These are phyloP conservation scores for Pseudocercospora ulei DNA, from an alignment of 2,329 filamentous ascomycete species.

Conservation along the genomic window DNA sequence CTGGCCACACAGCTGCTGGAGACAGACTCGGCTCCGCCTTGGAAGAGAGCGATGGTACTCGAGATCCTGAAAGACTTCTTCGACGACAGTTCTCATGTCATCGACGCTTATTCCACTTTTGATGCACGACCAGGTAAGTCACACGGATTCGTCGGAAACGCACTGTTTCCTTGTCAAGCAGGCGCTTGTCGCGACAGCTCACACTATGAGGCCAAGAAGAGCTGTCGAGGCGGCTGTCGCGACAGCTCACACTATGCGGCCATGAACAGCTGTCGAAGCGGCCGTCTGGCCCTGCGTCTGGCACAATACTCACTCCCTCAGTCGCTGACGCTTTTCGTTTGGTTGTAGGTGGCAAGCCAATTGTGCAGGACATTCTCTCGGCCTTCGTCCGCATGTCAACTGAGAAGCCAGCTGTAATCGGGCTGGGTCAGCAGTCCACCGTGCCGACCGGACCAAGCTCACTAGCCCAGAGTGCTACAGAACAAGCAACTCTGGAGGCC, in stretches of 20 bases:
- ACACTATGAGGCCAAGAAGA: too few relatives aligned
- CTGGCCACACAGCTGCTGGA: constrained; percentile 79
- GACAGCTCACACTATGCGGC: too few relatives aligned
- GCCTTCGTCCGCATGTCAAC: constrained; percentile 86
- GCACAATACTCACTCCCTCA: too few relatives aligned
- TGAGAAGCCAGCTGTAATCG: constrained; percentile 81
- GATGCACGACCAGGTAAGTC: too few relatives aligned
- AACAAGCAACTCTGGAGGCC: constrained; percentile 82
- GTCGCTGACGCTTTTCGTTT: too few relatives aligned
- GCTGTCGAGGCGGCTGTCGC: too few relatives aligned
- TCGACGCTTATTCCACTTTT: constrained; percentile 70
- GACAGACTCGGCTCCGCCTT: constrained; percentile 63
- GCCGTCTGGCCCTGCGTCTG: too few relatives aligned
- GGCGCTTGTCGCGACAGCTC: too few relatives aligned
- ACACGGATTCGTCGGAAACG: too few relatives aligned
- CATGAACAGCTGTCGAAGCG: too few relatives aligned
- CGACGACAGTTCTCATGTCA: constrained; percentile 64
- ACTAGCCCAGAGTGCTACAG: constrained; percentile 51
- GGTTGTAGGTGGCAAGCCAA: constrained; percentile 61
- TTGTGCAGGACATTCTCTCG: constrained; percentile 73
- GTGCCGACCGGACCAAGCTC: constrained; percentile 57
- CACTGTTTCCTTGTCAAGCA: too few relatives aligned
- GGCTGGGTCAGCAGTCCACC: constrained; percentile 78
- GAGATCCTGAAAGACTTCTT: constrained; percentile 84
- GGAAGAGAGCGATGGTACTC: constrained; percentile 85